Base-by-base conservation (phyloP, 2,329 filamentous ascomycete genomes). In the Mycogone perniciosa region DNA sequence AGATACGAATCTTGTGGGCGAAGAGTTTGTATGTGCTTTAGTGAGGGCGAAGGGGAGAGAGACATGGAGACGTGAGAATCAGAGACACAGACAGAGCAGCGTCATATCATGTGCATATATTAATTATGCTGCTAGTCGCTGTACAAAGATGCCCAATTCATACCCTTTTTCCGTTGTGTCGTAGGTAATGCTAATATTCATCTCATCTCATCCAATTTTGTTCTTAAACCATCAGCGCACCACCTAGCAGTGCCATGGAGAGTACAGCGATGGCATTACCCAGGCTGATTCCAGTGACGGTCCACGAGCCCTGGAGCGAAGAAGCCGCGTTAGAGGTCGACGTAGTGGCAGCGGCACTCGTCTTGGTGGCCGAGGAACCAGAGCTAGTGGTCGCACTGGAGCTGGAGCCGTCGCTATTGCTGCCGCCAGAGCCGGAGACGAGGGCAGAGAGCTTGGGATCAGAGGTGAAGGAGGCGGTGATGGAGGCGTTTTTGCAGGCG, bases 401-500 rank as follows among this genome's bases (percentile, higher is more conserved):
- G 48, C 42, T 57, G 37, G 42, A 40, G 13, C 53, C 42, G 51
- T 55, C 26, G 51, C 43, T 31, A 33, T 43, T 29, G 10, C 41
- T 34, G 35, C 8, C 5, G 44, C 20, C 46, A 26, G 20, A 20
- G 20, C 48, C 52, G n/a, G 40, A 44, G 9, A 71, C 59, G 5
- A 72, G 64, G 1, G 66, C 67, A 0, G 63, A 58, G 30, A 72
- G 67, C 37, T 62, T 57, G 20, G 57, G 27, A 54, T 72, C 69
- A 55, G 56, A 54, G 59, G 51, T 56, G 54, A 68, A 66, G 50
- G 54, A 64, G 30, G 54, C 64, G 31, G 58, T 63, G 46, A 68
- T 53, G 7, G 64, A 63, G 27, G 65, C 61, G 60, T 72, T 72
- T 27, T 56, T 64, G 64, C 70, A 72, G 3, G 60, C 54, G 47